These are phyloP conservation scores for Polygonum aviculare DNA, from an alignment of 148 eudicot genomes.

Conservation along the genomic window DNA sequence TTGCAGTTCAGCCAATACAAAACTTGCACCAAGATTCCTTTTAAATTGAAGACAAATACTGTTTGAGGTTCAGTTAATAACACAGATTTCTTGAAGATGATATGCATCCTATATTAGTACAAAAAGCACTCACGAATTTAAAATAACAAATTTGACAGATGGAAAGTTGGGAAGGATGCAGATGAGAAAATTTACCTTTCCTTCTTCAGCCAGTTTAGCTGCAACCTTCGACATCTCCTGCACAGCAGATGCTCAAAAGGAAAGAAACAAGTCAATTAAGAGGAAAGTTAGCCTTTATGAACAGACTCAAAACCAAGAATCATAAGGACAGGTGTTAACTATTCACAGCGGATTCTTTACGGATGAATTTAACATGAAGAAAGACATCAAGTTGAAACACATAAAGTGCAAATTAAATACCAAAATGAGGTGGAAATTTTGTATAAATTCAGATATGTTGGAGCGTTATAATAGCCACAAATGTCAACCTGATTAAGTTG, in stretches of 20 bases:
- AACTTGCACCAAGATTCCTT: not conserved
- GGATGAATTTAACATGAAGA: not conserved
- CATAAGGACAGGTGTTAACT: not conserved
- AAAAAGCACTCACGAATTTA: not conserved
- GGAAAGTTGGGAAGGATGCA: not conserved
- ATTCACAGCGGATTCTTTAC: not conserved
- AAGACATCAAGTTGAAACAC: not conserved
- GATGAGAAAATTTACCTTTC: constrained; percentile 45
- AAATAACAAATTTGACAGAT: no score
- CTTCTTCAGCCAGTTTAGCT: constrained; percentile 87
- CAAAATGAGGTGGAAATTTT: not conserved
- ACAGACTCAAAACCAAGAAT: not conserved
- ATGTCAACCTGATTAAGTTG: not conserved
- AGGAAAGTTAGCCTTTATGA: not conserved
- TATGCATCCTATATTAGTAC: not conserved
- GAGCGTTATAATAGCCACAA: not conserved
- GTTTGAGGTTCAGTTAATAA: not conserved
- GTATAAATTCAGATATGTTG: not conserved
- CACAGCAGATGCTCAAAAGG: not conserved
- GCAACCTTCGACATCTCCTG: constrained; percentile 88
- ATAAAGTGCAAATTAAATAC: not conserved
- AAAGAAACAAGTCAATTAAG: not conserved
- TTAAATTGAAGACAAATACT: not conserved
- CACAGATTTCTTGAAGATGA: not conserved
- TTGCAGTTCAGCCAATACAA: not conserved